Conservation (phyloP, 1,284 basidiomycete species). For the Waitea zeae region DNA sequence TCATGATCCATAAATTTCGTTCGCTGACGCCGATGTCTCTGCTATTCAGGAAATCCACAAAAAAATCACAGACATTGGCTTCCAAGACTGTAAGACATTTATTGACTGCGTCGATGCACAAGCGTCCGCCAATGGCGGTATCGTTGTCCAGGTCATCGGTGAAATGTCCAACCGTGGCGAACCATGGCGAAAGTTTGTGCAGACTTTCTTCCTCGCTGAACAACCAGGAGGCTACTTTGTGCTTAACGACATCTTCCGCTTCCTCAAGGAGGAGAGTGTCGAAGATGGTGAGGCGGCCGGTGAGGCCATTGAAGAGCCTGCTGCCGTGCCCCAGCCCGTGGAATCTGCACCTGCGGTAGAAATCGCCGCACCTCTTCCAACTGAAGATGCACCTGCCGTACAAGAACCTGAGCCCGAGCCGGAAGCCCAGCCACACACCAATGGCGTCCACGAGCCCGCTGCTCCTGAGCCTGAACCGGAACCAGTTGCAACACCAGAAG, state of each 20-base stretch:
- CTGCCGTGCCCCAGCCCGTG: not conserved
- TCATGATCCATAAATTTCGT: too few species aligned
- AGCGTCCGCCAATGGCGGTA: conserved; percentile 86
- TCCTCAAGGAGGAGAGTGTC: conserved; percentile 89
- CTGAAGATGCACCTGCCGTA: conserved; percentile 9
- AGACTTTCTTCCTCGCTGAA: conserved; percentile 99
- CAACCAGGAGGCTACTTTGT: conserved; percentile 99
- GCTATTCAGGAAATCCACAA: conserved; percentile 81
- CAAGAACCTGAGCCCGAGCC: conserved; percentile 14
- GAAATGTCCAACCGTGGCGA: conserved; percentile 90
- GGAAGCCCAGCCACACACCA: conserved; percentile 9
- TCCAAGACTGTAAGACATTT: conserved; percentile 95
- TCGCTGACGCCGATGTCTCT: too few species aligned
- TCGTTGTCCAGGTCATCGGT: conserved; percentile 98
- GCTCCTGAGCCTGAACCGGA: conserved; percentile 16
- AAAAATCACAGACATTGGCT: conserved; percentile 86
- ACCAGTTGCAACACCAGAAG: conserved; percentile 4
- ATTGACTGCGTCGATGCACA: conserved; percentile 92
- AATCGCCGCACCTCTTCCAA: conserved; percentile 2
- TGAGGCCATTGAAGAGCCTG: not conserved
- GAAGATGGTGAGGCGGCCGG: conserved; percentile 20
- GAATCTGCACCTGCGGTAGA: conserved; percentile 2
- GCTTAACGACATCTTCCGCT: conserved; percentile 99
- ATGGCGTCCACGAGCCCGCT: conserved; percentile 12
- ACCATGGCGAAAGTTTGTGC: conserved; percentile 95